phyloP scores from a whole-genome alignment of 805 yeast genomes.

The Alloascoidea africana region DNA sequence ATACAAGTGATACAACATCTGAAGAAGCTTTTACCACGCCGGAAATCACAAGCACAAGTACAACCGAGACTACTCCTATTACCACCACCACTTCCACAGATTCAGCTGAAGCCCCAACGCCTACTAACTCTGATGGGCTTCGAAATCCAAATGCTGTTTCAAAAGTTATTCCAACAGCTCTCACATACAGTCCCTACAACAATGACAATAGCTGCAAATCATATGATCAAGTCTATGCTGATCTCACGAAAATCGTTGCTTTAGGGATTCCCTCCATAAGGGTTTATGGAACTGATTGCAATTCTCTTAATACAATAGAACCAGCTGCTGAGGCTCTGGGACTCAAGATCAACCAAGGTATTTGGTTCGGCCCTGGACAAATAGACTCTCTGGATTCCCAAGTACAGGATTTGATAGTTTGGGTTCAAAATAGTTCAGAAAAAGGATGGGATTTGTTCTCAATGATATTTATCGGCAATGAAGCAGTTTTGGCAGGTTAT shows the following conservation, averaged over 20 bases:
- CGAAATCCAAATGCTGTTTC: too few species aligned
- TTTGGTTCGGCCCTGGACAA: constrained; percentile 61
- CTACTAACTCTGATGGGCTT: too few species aligned
- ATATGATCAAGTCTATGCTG: constrained; percentile 34
- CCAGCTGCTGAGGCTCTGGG: constrained; percentile 48
- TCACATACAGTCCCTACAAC: constrained; percentile 40
- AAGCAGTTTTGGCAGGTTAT: constrained; percentile 57
- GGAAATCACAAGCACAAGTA: background rate
- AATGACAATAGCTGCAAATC: constrained; percentile 55
- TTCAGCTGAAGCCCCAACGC: background rate
- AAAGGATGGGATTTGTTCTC: constrained; percentile 55
- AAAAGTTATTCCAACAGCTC: background rate
- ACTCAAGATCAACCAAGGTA: constrained; percentile 67
- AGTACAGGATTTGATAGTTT: constrained; percentile 35
- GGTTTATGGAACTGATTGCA: constrained; percentile 81
- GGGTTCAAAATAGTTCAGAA: constrained; percentile 25
- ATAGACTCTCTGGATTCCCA: constrained; percentile 52
- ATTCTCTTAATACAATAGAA: constrained; percentile 44
- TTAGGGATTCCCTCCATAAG: constrained; percentile 57
- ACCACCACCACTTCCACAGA: background rate
- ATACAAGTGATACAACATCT: background rate
- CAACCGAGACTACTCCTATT: background rate
- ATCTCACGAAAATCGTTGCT: constrained; percentile 38
- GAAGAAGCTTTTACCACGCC: background rate
- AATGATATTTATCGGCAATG: constrained; percentile 75